A percentile compares a stretch with the other conserved stretches of the same genome.
These are phyloP conservation scores for Penicillium sumatraense DNA, from an alignment of 2,329 filamentous ascomycete genomes.

Conservation along the genomic window DNA sequence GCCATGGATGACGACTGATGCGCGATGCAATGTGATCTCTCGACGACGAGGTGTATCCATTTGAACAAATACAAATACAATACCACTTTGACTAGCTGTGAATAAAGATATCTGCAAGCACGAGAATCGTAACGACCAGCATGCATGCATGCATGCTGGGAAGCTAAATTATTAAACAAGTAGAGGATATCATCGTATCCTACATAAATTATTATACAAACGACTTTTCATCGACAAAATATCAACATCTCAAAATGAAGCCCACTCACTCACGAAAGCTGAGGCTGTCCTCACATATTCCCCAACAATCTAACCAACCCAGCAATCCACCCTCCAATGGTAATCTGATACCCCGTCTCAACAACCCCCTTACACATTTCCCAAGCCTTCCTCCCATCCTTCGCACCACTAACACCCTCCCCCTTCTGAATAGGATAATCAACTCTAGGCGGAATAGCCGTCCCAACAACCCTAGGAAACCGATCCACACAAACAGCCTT, in stretches of 20 bases:
- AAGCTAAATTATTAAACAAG: too few species aligned
- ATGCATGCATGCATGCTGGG: too few species aligned
- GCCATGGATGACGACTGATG: constrained; percentile 9
- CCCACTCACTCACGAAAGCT: too few species aligned
- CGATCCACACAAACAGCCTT: constrained; percentile 86
- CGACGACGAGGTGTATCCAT: constrained; percentile 3
- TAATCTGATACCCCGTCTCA: constrained; percentile 52
- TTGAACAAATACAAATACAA: constrained; percentile 26
- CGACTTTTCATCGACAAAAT: too few species aligned
- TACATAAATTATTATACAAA: too few species aligned
- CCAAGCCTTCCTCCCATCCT: constrained; percentile 67
- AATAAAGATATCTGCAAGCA: background rate
- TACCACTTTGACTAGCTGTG: constrained; percentile 21
- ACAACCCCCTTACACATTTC: constrained; percentile 52
- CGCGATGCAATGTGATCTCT: constrained; percentile 19
- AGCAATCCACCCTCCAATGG: constrained; percentile 44
- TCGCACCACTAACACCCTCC: constrained; percentile 42
- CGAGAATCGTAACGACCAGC: too few species aligned
- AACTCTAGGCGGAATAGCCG: constrained; percentile 77
- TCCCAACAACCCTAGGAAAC: constrained; percentile 62
- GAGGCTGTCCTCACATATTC: constrained; percentile 45
- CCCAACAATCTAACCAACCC: constrained; percentile 44
- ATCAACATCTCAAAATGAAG: too few species aligned
- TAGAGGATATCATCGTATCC: too few species aligned
- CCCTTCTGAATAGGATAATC: constrained; percentile 78